Evolutionary conservation across 495 filamentous ascomycete genomes (phyloP).

Genomic region (Penicillium silybi): DNA sequence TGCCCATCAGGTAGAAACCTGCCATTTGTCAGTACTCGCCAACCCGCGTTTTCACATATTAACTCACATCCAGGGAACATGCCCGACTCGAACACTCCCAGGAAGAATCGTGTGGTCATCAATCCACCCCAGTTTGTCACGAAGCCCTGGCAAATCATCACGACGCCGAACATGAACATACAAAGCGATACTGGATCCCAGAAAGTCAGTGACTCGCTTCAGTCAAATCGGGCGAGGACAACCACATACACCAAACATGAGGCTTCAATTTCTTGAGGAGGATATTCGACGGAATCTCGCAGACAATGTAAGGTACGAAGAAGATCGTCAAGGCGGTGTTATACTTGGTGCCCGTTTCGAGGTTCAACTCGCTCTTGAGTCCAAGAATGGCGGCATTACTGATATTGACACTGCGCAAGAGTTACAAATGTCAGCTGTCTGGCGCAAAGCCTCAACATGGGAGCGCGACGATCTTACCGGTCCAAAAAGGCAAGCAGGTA

Average conservation of each 20-base stretch:
- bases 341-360: slow-evolving; percentile 56
- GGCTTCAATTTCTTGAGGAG: slow-evolving; percentile 78
- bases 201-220: background rate
- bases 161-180: slow-evolving; percentile 80
- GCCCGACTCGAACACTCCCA: slow-evolving; percentile 83
- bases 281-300: slow-evolving; percentile 87
- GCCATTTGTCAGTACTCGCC: slow-evolving; percentile 1
- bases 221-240: background rate
- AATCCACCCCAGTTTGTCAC: slow-evolving; percentile 75
- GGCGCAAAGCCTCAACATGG: background rate
- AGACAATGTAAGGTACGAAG: slow-evolving; percentile 87
- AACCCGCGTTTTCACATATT: background rate
- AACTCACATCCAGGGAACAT: slow-evolving; percentile 67
- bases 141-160: slow-evolving; percentile 74
- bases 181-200: slow-evolving; percentile 54
- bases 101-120: slow-evolving; percentile 77
- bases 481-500: slow-evolving; percentile 88
- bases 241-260: slow-evolving; percentile 63
- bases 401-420: slow-evolving; percentile 54
- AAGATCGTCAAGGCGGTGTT: slow-evolving; percentile 83
- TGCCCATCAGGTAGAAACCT: slow-evolving; percentile 77
- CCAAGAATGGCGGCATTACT: slow-evolving; percentile 61
- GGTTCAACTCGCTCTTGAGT: slow-evolving; percentile 59
- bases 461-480: slow-evolving; percentile 44
- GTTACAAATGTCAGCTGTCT: slow-evolving; percentile 4